Base-by-base conservation (phyloP, 192 early-diverging fungal genomes). In the Podila epicladia region DNA sequence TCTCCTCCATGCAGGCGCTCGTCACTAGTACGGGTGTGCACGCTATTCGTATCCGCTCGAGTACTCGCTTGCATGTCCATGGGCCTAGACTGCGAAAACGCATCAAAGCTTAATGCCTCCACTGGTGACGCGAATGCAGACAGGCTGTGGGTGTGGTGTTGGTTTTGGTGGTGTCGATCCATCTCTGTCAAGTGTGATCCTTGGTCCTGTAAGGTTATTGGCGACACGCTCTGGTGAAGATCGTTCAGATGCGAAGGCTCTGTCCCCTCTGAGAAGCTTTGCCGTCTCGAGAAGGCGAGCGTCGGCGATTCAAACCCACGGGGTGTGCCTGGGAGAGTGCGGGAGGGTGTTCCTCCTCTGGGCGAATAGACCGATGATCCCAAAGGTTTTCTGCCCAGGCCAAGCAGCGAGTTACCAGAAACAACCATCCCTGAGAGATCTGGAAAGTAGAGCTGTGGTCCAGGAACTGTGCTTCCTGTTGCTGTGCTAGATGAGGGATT, bases 301-400 rank as follows among this genome's bases (percentile, higher is more conserved):
- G 70, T 80, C 15, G 77, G 77, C 9, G 77, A 80, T 26, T 80
- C 77, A 20, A 80, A 80, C 7, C 77, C 77, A 35, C 71, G 50
- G 3, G 77, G 77, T 13, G 77, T 80, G 24, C 77, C 64, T 51
- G 77, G 71, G 24, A 73, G 64, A 0, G 76, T 80, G 29, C 66
- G 67, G 15, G 77, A 73, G 0, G 71, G 50, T 15, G 76, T 68
- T 58, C 76, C 76, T 4, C 65, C 68, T 67, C 76, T 67, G 4
- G 62, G 32, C 6, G 64, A 50, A 28, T 65, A 65, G 7, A 65
- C 48, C 1, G 64, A 50, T 8, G 64, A 50, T 7, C 64, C 64
- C 9, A 65, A 26, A 12, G 32, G 38, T 26, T 45, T 65, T 9
- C 48, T 35, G 17, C 64, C 64, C 24, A 80, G 9, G 9, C 77